Evolutionary conservation across 768 basidiomycete genomes (phyloP).

Genomic region (Kockovaella imperatae): DNA sequence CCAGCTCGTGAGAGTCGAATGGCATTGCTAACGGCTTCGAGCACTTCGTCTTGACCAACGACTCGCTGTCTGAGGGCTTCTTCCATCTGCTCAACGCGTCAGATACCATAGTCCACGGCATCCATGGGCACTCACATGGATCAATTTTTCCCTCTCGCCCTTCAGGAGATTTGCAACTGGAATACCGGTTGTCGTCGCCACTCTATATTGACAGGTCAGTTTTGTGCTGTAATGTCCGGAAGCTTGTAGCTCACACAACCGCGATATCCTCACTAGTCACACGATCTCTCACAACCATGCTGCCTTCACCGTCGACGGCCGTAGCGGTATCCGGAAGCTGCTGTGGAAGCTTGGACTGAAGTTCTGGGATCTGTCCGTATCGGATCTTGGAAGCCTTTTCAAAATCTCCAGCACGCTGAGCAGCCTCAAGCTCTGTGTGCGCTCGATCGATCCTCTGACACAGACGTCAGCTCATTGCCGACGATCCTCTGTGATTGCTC

Average conservation of each 20-base stretch:
- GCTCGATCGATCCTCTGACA: slow-evolving; percentile 72
- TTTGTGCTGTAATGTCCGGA: neutral
- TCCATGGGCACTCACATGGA: slow-evolving; percentile 56
- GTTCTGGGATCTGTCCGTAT: slow-evolving; percentile 74
- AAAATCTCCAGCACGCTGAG: slow-evolving; percentile 79
- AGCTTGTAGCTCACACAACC: slow-evolving; percentile 50
- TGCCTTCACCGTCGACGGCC: slow-evolving; percentile 50
- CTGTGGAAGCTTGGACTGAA: slow-evolving; percentile 62
- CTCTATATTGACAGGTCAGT: slow-evolving; percentile 30
- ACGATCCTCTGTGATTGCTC: slow-evolving; percentile 39
- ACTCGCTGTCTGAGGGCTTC: slow-evolving; percentile 63
- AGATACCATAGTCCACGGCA: neutral
- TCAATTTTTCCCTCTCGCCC: slow-evolving; percentile 80
- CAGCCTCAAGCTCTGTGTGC: slow-evolving; percentile 76
- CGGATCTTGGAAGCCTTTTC: slow-evolving; percentile 76
- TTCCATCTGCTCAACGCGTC: slow-evolving; percentile 62
- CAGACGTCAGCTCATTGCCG: slow-evolving; percentile 56
- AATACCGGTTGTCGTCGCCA: slow-evolving; percentile 81
- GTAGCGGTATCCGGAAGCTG: slow-evolving; percentile 48
- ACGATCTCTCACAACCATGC: slow-evolving; percentile 70
- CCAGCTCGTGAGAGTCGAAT: slow-evolving; percentile 89
- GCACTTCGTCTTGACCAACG: slow-evolving; percentile 86
- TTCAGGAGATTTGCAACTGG: slow-evolving; percentile 80
- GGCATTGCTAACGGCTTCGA: slow-evolving; percentile 76
- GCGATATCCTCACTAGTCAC: slow-evolving; percentile 86